Conservation (phyloP, 768 basidiomycete species). For the Exsudoporus frostii region DNA sequence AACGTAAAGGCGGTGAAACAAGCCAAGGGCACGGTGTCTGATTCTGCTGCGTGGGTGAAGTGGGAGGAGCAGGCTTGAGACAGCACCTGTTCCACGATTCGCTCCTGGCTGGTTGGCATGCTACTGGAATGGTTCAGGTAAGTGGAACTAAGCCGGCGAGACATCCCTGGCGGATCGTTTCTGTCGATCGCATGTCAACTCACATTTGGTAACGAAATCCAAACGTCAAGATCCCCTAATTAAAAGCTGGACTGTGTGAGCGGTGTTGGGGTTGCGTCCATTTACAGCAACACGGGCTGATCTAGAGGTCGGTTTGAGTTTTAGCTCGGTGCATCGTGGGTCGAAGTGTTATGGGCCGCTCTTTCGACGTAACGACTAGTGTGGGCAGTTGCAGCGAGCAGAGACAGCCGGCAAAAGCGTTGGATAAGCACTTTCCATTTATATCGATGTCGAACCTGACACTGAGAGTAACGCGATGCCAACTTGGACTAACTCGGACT, state of each 20-base stretch:
- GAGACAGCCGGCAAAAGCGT: background rate
- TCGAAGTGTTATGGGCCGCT: background rate
- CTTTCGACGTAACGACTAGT: background rate
- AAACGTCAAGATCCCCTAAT: background rate
- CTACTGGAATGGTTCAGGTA: constrained; percentile 1
- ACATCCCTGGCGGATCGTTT: constrained; percentile 11
- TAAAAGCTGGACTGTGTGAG: background rate
- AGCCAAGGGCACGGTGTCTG: background rate
- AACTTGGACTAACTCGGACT: background rate
- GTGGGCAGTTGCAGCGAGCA: background rate
- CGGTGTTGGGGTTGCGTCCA: background rate
- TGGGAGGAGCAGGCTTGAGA: background rate
- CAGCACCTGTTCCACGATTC: background rate
- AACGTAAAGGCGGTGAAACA: constrained; percentile 11
- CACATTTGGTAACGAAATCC: constrained; percentile 2
- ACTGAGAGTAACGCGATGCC: background rate
- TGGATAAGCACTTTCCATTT: background rate
- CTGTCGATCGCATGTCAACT: background rate
- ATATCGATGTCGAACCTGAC: background rate
- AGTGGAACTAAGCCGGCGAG: constrained; percentile 7
- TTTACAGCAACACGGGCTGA: background rate
- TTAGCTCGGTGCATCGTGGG: background rate
- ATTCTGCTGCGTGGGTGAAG: background rate
- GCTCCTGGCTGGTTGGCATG: constrained; percentile 8
- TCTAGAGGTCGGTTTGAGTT: background rate